phyloP scores from a whole-genome alignment of 805 yeast species.

The Nakazawaea peltata region DNA sequence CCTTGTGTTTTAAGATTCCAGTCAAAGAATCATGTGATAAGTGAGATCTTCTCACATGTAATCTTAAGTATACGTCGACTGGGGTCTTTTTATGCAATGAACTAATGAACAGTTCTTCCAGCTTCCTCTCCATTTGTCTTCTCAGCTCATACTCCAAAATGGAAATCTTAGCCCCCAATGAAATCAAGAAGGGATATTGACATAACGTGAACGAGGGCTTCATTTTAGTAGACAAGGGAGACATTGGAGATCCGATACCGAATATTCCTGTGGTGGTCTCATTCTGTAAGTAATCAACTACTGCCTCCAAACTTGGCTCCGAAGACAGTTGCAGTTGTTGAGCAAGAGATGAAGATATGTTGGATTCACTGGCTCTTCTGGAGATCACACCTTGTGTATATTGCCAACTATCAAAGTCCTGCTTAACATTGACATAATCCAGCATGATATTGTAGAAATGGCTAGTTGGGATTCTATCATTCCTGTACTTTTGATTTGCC shows the following conservation, averaged over 20 bases:
- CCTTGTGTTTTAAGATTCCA: constrained; percentile 44
- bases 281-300: constrained; percentile 37
- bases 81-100: constrained; percentile 57
- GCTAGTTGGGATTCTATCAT: constrained; percentile 27
- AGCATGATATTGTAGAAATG: constrained; percentile 72
- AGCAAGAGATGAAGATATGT: too few relatives aligned
- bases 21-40: constrained; percentile 71
- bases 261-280: constrained; percentile 19
- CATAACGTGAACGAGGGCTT: constrained; percentile 51
- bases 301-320: constrained; percentile 26
- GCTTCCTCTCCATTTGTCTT: constrained; percentile 74
- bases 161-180: constrained; percentile 75
- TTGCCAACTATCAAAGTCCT: constrained; percentile 86
- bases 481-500: constrained; percentile 34
- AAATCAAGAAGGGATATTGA: constrained; percentile 73
- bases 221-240: constrained; percentile 14
- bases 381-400: constrained; percentile 18
- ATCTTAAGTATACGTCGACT: constrained; percentile 59
- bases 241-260: constrained; percentile 27
- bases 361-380: constrained; percentile 1
- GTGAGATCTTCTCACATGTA: constrained; percentile 58
- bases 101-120: constrained; percentile 80
- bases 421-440: constrained; percentile 67
- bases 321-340: constrained; percentile 17
- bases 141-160: constrained; percentile 78